Evolutionary conservation across 2,329 filamentous ascomycete genomes (phyloP).

Genomic region (Calonectria ilicicola): DNA sequence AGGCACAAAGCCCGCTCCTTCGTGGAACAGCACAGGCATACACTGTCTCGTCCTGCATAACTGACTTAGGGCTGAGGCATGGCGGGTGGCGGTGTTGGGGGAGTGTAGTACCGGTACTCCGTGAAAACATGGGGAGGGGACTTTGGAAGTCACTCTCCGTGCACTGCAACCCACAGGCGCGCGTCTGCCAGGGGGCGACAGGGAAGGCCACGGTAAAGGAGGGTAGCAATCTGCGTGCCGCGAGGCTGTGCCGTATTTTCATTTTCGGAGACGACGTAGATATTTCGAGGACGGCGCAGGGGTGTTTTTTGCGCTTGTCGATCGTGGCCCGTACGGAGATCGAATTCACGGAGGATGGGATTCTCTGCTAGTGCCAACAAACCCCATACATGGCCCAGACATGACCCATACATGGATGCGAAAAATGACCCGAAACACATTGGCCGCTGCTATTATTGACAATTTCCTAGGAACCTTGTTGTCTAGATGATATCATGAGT

Average conservation of each 20-base stretch:
- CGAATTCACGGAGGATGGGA: conserved; percentile 3
- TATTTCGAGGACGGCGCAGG: conserved; percentile 19
- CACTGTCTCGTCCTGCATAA: conserved; percentile 2
- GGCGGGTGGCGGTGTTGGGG: conserved; percentile 16
- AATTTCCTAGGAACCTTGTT: background rate
- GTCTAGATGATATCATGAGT: background rate
- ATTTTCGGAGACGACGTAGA: conserved; percentile 8
- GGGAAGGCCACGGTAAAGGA: background rate
- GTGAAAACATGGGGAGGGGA: conserved; percentile 17
- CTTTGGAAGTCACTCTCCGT: conserved; percentile 12
- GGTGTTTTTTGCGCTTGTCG: background rate
- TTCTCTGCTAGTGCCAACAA: background rate
- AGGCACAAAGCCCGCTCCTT: conserved; percentile 1
- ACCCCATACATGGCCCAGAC: background rate
- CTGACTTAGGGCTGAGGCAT: conserved; percentile 15
- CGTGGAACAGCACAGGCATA: conserved; percentile 11
- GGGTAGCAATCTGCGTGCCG: conserved; percentile 16
- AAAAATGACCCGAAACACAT: background rate
- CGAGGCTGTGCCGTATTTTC: conserved; percentile 19
- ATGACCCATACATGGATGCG: background rate
- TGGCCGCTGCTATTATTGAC: background rate
- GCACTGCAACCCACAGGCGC: background rate
- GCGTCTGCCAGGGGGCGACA: background rate
- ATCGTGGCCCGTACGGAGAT: conserved; percentile 9
- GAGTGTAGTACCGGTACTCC: conserved; percentile 18